Base-by-base conservation (phyloP, 305 asterid genomes). In the Euphrasia arctica region DNA sequence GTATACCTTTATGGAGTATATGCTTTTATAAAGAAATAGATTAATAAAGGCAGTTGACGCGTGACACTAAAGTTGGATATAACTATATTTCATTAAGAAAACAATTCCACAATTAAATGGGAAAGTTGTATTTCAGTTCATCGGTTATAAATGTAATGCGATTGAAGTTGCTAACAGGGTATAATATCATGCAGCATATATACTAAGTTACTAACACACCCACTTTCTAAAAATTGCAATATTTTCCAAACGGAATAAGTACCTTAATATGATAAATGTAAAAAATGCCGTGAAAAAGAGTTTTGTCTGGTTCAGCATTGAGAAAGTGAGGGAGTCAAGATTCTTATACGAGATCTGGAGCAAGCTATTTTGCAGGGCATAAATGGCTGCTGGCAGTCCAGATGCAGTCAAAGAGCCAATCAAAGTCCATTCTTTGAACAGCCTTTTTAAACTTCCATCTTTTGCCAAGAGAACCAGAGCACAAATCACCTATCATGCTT, bases 231-330 rank as follows among this genome's bases (percentile, higher is more conserved):
- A 18, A 18, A 69, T 59, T 14, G 55, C 72, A 67, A 54, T 60
- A 64, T 11, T 36, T 22, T 47, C 29, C 58, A 69, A 62, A 69
- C 54, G 54, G 55, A 63, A 43, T 14, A 57, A 68, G 59, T 86
- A 93, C 99, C 99, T 90, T 70, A 93, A 68, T 71, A 93, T 84
- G 55, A 93, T 68, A 74, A 63, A 93, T 22, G 95, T 81, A 75
- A 93, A 90, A 67, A 90, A 78, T 11, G 99, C 99, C 11, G 99
- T 90, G 85, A 90, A 93, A 67, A 93, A 80, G 6, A 93, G 73
- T 81, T 93, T 93, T 70, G 99, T 90, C 80, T 93, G 99, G 85
- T 93, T 93, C 88, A 93, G 76, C 75, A 93, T 88, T 27, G 97
- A 83, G 82, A 93, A 93, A 3, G 99, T 93, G 72, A 93, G 97